phyloP scores from a whole-genome alignment of 2,329 filamentous ascomycete species.

The Hypoxylon sp. region DNA sequence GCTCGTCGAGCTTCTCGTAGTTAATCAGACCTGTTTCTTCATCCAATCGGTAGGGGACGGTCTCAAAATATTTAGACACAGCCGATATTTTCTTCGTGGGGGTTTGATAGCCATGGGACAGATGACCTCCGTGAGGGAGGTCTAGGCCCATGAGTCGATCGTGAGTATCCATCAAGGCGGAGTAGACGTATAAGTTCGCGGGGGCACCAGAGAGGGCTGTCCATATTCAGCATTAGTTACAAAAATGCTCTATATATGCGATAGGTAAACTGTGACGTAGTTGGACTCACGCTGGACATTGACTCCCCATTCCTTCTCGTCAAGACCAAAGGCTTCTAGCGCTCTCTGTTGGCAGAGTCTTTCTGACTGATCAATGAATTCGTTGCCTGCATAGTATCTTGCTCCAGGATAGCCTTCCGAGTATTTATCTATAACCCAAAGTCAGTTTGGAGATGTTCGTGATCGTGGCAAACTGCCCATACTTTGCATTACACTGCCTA shows the following conservation, averaged over 20 bases:
- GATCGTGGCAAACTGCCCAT: slow-evolving; percentile 47
- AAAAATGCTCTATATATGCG: not conserved
- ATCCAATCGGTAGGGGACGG: slow-evolving; percentile 91
- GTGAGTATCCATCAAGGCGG: slow-evolving; percentile 89
- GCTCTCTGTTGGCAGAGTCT: slow-evolving; percentile 89
- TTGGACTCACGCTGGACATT: slow-evolving; percentile 81
- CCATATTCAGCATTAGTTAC: slow-evolving; percentile 30
- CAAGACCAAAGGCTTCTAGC: slow-evolving; percentile 84
- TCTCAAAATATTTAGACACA: slow-evolving; percentile 99
- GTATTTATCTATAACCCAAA: slow-evolving; percentile 78
- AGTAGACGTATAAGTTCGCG: slow-evolving; percentile 92
- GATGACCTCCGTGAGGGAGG: slow-evolving; percentile 92
- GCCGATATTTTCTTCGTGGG: slow-evolving; percentile 96
- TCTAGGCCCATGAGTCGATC: slow-evolving; percentile 97
- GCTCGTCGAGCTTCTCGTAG: slow-evolving; percentile 89
- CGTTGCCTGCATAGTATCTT: slow-evolving; percentile 95
- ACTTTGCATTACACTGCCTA: slow-evolving; percentile 97
- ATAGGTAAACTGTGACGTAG: not conserved
- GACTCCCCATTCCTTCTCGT: slow-evolving; percentile 90
- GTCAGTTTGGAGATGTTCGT: slow-evolving; percentile 42
- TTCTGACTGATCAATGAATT: slow-evolving; percentile 93
- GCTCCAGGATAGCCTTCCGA: slow-evolving; percentile 97
- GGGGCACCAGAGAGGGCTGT: slow-evolving; percentile 78
- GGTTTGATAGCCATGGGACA: slow-evolving; percentile 97
- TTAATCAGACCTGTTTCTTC: slow-evolving; percentile 93